phyloP scores from a whole-genome alignment of 257 asterid genomes.

The Echium plantagineum region DNA sequence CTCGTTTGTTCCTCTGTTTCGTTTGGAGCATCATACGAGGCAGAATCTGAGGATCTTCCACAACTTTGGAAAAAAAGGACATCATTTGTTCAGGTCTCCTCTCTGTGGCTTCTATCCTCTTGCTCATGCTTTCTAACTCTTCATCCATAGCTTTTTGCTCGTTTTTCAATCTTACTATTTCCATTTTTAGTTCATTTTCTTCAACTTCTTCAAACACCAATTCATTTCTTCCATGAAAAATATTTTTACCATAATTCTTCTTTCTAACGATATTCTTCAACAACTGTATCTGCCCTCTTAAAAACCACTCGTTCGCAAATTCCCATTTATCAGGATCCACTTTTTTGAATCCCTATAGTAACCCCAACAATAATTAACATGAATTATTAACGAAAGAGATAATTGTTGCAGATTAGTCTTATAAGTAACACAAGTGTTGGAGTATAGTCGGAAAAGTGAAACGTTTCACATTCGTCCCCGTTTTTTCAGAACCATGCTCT shows the following conservation, averaged over 20 bases:
- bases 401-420: no score
- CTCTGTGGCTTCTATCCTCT: constrained; percentile 75
- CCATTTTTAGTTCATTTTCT: constrained; percentile 28
- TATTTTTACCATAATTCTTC: constrained; percentile 22
- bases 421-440: no score
- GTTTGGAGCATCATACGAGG: constrained; percentile 42
- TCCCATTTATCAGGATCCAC: constrained; percentile 91
- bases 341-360: constrained; percentile 58
- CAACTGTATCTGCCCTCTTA: constrained; percentile 61
- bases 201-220: constrained; percentile 24
- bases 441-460: no score
- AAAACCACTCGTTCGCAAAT: constrained; percentile 83
- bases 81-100: constrained; percentile 77
- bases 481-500: no score
- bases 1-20: constrained; percentile 21
- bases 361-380: no score
- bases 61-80: constrained; percentile 68
- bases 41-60: constrained; percentile 57
- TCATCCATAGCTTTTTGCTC: constrained; percentile 57
- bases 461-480: no score
- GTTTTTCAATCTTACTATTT: constrained; percentile 35
- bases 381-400: no score
- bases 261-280: constrained; percentile 53
- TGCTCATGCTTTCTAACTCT: constrained; percentile 58
- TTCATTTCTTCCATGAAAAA: background rate